phyloP scores from a whole-genome alignment of 495 filamentous ascomycete genomes.

The Neurospora intermedia region DNA sequence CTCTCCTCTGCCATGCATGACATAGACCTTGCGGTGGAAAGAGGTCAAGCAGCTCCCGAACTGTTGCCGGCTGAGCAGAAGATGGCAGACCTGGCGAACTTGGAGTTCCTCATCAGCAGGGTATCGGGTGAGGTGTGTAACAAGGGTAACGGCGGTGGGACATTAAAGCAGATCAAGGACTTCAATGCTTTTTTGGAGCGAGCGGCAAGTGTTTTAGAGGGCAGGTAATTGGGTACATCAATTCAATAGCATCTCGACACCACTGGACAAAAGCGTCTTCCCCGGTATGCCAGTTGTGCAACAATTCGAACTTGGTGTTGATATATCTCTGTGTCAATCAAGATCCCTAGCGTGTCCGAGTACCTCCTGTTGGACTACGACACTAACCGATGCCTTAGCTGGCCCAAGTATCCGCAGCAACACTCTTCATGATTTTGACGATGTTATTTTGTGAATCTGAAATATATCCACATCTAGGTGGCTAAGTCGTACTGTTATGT shows the following conservation, averaged over 20 bases:
- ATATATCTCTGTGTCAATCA: background rate
- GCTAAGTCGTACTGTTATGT: background rate
- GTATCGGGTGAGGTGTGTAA: conserved; percentile 36
- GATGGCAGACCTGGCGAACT: conserved; percentile 30
- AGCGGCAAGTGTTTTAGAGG: conserved; percentile 37
- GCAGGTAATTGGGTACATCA: conserved; percentile 11
- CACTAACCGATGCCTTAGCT: background rate
- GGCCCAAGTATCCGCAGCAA: background rate
- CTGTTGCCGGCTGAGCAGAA: conserved; percentile 28
- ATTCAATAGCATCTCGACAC: background rate
- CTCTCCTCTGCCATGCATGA: conserved; percentile 45
- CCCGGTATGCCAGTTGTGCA: background rate
- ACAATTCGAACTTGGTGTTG: background rate
- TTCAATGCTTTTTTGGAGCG: conserved; percentile 49
- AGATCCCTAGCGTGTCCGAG: background rate
- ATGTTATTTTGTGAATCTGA: background rate
- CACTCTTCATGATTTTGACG: background rate
- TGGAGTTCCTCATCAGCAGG: conserved; percentile 38
- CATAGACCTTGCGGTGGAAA: conserved; percentile 43
- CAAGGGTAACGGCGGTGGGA: conserved; percentile 33
- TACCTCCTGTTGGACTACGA: background rate
- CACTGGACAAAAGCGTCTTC: background rate
- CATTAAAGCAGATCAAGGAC: conserved; percentile 41
- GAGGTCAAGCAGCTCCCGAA: conserved; percentile 30
- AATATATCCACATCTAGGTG: background rate